Evolutionary conservation across 257 asterid species (phyloP).

Genomic region (Solanum ossicruentum): DNA sequence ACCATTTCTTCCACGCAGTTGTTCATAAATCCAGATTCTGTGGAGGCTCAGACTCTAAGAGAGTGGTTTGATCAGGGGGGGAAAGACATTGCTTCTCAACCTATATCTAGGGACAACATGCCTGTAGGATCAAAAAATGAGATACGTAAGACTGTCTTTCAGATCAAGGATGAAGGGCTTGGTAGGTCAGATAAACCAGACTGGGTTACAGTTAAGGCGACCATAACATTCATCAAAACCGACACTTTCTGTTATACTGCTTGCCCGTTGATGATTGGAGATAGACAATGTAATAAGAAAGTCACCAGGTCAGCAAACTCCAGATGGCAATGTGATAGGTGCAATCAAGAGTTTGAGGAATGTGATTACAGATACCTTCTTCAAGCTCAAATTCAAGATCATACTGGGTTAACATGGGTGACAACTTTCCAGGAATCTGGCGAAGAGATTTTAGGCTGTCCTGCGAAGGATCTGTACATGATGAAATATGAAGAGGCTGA

Average conservation of each 20-base stretch:
- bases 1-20: slow-evolving; percentile 82
- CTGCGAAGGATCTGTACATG: slow-evolving; percentile 71
- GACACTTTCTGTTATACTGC: slow-evolving; percentile 85
- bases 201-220: slow-evolving; percentile 87
- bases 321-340: slow-evolving; percentile 77
- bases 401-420: slow-evolving; percentile 82
- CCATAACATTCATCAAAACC: slow-evolving; percentile 62
- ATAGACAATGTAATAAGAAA: slow-evolving; percentile 84
- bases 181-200: slow-evolving; percentile 91
- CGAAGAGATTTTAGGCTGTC: slow-evolving; percentile 70
- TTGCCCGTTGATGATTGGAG: slow-evolving; percentile 89
- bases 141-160: slow-evolving; percentile 52
- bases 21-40: slow-evolving; percentile 65
- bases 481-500: slow-evolving; percentile 42
- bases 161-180: slow-evolving; percentile 85
- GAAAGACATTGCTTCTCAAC: slow-evolving; percentile 54
- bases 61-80: slow-evolving; percentile 80
- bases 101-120: slow-evolving; percentile 59
- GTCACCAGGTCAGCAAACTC: slow-evolving; percentile 60
- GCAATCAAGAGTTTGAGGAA: slow-evolving; percentile 77
- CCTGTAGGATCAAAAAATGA: slow-evolving; percentile 62
- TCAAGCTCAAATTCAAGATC: slow-evolving; percentile 86
- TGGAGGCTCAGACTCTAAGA: slow-evolving; percentile 49
- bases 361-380: slow-evolving; percentile 88
- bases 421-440: slow-evolving; percentile 95